Percentiles rank a stretch among this genome's conserved stretches.
Conservation (phyloP, 108 stramenopile species). For the Pelagomonas calceolata region DNA sequence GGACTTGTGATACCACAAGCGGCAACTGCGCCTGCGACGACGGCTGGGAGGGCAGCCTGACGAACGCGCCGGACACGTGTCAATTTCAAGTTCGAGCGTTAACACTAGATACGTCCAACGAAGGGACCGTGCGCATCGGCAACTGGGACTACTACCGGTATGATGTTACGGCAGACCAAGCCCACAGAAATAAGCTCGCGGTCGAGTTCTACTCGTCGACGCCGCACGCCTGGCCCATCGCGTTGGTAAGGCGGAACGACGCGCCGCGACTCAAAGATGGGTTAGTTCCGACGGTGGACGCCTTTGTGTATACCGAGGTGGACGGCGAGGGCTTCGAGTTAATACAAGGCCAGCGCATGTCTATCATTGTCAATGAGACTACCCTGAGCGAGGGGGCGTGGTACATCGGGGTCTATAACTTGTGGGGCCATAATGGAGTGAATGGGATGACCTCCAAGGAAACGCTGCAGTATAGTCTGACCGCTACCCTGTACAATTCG, state of each 20-base stretch:
- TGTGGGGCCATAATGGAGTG: neutral
- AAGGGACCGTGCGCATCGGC: neutral
- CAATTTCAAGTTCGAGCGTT: neutral
- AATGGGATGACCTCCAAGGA: neutral
- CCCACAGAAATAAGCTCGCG: neutral
- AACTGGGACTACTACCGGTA: neutral
- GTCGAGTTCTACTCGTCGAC: neutral
- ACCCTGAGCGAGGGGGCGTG: neutral
- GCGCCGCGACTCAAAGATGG: neutral
- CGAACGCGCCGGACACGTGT: neutral
- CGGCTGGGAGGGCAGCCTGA: neutral
- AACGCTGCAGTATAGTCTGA: neutral
- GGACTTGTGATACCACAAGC: neutral
- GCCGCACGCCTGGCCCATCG: neutral
- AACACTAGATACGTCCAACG: neutral
- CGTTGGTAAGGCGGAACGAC: neutral
- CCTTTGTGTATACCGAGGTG: neutral
- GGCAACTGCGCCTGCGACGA: neutral
- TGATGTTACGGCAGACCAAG: neutral
- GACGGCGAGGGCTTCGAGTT: neutral
- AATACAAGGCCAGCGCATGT: neutral
- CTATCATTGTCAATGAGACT: neutral
- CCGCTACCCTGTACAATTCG: neutral
- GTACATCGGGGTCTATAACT: neutral
- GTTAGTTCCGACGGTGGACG: neutral